Base-by-base conservation (phyloP, 179 eudicot genomes). In the Kewa caespitosa region DNA sequence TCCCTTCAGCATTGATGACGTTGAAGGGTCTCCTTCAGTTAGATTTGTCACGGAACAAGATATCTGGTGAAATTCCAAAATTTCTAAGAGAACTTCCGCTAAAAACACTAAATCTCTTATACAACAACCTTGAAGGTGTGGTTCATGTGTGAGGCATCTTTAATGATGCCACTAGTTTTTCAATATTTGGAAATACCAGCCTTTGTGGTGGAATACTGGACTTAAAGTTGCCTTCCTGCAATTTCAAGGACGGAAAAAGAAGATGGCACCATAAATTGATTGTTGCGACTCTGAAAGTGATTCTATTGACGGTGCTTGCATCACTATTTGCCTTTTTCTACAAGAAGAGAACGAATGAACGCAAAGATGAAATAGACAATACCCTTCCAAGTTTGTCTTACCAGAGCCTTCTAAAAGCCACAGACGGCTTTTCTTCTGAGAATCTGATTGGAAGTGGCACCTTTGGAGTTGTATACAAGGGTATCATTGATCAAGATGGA, bases 381-480 rank as follows among this genome's bases (percentile, higher is more conserved):
- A 38, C 38, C 6, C n/a, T 59, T 37, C 61, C 57, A 22, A 64
- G 50, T 59, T 46, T 84, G 61, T 78, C 83, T 23, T 81, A 79
- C 73, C 74, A 77, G 11, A 73, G 43, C 38, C 81, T 83, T 50
- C 59, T 67, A 8, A 79, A 39, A 38, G 74, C 83, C 20, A 80
- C 86, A 62, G 69, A 83, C 59, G 78, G 72, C 38, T 83, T 83
- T 74, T 79, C 76, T 5, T 9, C 34, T 1, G 68, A 70, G 28
- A 76, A 76, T 48, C 10, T 83, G 73, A 37, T 83, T 15, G 86
- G 83, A 3, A 67, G 64, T 33, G 83, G 86, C 11, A 25, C 67
- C 22, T 70, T 69, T 77, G 85, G 85, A 6, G 72, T 67, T 30
- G 87, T 84, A 4, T 77, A 81, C 69, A 76, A 67, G 77, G 85